Percentiles rank a stretch among this genome's conserved stretches.
These are phyloP conservation scores for Dactylonectria macrodidyma DNA, from an alignment of 2,329 filamentous ascomycete genomes.

Conservation along the genomic window DNA sequence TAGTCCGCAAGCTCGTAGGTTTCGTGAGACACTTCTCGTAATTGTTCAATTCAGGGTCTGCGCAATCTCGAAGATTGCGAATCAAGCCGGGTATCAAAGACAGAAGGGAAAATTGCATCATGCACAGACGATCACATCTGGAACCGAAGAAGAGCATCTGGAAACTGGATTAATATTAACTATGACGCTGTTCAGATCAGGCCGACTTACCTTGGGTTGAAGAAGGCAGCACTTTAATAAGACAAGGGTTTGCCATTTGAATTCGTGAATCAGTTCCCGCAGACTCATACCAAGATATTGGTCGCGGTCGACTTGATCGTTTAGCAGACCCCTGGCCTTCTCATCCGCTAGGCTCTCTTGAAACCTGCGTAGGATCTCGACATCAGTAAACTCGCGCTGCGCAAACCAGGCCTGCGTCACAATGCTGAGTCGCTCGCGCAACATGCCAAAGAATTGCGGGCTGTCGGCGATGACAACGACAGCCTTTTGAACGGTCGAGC, in stretches of 20 bases:
- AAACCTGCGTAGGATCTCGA: slow-evolving; percentile 91
- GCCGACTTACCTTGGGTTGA: slow-evolving; percentile 85
- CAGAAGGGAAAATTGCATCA: slow-evolving; percentile 98
- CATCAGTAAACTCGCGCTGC: slow-evolving; percentile 91
- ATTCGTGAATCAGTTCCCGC: slow-evolving; percentile 93
- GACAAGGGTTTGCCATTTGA: slow-evolving; percentile 94
- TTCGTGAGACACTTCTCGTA: slow-evolving; percentile 83
- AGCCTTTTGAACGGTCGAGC: slow-evolving; percentile 97
- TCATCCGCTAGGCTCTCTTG: slow-evolving; percentile 87
- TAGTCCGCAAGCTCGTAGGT: slow-evolving; percentile 90
- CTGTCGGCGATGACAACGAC: slow-evolving; percentile 95
- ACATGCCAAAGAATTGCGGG: slow-evolving; percentile 89
- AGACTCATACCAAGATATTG: slow-evolving; percentile 91
- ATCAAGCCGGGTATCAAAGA: slow-evolving; percentile 95
- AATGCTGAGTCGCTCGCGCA: slow-evolving; percentile 90
- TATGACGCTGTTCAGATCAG: neutral
- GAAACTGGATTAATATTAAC: slow-evolving; percentile 15
- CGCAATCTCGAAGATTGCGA: slow-evolving; percentile 92
- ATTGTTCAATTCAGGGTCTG: slow-evolving; percentile 90
- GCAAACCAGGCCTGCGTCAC: slow-evolving; percentile 98
- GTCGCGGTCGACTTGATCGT: slow-evolving; percentile 82
- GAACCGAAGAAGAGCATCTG: slow-evolving; percentile 99
- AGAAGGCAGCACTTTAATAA: slow-evolving; percentile 94
- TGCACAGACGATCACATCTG: slow-evolving; percentile 95
- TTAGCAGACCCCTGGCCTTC: slow-evolving; percentile 68